phyloP scores from a whole-genome alignment of 148 eudicot species.

The Talinum fruticosum region DNA sequence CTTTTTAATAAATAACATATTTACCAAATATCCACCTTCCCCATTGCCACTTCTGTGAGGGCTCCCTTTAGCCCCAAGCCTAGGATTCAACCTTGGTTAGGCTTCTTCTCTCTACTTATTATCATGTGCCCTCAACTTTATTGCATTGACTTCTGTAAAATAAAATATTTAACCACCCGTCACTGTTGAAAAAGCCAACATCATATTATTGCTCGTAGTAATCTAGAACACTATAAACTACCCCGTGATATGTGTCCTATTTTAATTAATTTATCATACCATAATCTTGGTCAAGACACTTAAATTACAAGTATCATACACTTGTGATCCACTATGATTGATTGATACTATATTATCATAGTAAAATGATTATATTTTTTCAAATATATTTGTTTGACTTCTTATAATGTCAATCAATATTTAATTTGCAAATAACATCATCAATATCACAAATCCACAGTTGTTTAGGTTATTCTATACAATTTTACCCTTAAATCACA shows the following conservation, averaged over 20 bases:
- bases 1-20: neutral
- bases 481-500: neutral
- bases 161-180: neutral
- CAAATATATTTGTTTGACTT: neutral
- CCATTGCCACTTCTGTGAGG: neutral
- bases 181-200: neutral
- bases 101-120: neutral
- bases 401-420: neutral
- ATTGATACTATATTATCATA: too few species aligned
- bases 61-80: neutral
- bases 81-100: neutral
- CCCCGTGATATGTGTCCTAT: neutral
- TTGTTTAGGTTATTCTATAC: too few species aligned
- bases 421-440: too few species aligned
- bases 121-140: neutral
- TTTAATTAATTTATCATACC: too few species aligned
- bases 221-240: neutral
- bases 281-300: neutral
- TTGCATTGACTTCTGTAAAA: neutral
- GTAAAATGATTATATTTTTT: neutral
- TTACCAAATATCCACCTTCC: neutral
- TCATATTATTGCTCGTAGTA: neutral
- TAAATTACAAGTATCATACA: neutral
- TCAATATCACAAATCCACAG: neutral
- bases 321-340: neutral